Conservation (phyloP, 176 grass and related monocot species). For the Carex pumila region DNA sequence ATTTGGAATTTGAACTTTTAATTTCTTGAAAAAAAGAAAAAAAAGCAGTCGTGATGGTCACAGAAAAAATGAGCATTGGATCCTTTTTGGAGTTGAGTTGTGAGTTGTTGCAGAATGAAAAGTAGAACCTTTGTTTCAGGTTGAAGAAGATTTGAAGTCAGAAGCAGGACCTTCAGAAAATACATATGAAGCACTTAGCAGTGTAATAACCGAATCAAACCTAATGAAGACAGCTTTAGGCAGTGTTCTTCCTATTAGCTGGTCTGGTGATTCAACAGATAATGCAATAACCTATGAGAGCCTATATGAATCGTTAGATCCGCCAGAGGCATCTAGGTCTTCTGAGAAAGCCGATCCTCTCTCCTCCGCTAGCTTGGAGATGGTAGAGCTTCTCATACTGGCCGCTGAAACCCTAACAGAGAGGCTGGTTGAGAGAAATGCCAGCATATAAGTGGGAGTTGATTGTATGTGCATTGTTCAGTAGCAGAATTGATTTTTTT, state of each 20-base stretch:
- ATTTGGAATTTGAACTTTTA: not conserved
- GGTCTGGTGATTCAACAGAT: conserved; percentile 60
- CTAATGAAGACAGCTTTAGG: conserved; percentile 63
- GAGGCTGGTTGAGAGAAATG: conserved; percentile 36
- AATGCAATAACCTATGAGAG: conserved; percentile 37
- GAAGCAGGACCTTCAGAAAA: conserved; percentile 25
- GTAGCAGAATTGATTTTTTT: not conserved
- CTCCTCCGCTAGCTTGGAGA: conserved; percentile 53
- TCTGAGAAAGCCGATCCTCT: conserved; percentile 43
- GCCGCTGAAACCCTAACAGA: conserved; percentile 50
- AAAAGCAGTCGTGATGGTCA: not conserved
- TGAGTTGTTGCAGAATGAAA: not conserved
- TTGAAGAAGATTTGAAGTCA: conserved; percentile 60
- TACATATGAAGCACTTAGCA: conserved; percentile 53
- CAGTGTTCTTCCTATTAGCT: conserved; percentile 60
- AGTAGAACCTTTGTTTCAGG: conserved; percentile 21
- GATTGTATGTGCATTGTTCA: not conserved
- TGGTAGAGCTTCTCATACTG: conserved; percentile 81
- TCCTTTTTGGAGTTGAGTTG: not conserved
- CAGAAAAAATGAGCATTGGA: not conserved
- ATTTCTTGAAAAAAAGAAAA: not conserved
- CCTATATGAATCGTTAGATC: conserved; percentile 40
- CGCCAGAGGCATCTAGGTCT: conserved; percentile 29
- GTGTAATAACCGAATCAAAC: conserved; percentile 68
- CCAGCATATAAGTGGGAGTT: not conserved